A percentile compares a stretch with the other conserved stretches of the same genome.
phyloP scores from a whole-genome alignment of 2,329 filamentous ascomycete species.

The Fusarium sp. region DNA sequence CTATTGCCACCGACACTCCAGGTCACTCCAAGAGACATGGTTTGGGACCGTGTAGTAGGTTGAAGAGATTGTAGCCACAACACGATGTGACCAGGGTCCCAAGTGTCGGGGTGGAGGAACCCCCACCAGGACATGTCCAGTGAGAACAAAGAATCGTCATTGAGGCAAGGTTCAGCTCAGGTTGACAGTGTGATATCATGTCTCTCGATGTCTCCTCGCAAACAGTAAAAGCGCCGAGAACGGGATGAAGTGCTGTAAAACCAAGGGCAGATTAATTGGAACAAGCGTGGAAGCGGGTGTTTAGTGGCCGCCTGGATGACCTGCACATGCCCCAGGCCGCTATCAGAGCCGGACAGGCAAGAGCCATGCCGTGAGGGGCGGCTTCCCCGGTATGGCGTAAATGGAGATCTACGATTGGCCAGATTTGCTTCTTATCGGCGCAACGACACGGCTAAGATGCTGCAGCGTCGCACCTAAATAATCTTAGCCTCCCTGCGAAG shows the following conservation, averaged over 20 bases:
- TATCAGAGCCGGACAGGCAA: slow-evolving; percentile 26
- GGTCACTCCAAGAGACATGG: neutral
- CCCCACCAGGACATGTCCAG: slow-evolving; percentile 30
- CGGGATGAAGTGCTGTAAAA: neutral
- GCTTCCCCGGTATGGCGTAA: slow-evolving; percentile 38
- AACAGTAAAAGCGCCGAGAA: neutral
- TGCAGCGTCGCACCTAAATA: slow-evolving; percentile 21
- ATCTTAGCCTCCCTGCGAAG: slow-evolving; percentile 27
- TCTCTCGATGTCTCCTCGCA: neutral
- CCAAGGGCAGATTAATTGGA: neutral
- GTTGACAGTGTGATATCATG: slow-evolving; percentile 17
- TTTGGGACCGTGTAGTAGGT: slow-evolving; percentile 9
- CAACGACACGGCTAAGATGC: slow-evolving; percentile 33
- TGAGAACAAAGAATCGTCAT: slow-evolving; percentile 16
- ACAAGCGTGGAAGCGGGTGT: neutral
- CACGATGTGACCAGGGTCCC: slow-evolving; percentile 18
- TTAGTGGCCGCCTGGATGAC: slow-evolving; percentile 23
- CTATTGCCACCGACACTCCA: neutral
- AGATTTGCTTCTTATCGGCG: slow-evolving; percentile 30
- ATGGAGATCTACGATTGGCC: slow-evolving; percentile 28
- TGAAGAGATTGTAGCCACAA: slow-evolving; percentile 16
- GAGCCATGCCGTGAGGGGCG: slow-evolving; percentile 32
- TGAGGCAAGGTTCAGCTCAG: neutral
- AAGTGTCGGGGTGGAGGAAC: slow-evolving; percentile 15
- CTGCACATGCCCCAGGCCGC: slow-evolving; percentile 30